Evolutionary conservation across 2,329 filamentous ascomycete genomes (phyloP).

Genomic region (Scedosporium boydii): DNA sequence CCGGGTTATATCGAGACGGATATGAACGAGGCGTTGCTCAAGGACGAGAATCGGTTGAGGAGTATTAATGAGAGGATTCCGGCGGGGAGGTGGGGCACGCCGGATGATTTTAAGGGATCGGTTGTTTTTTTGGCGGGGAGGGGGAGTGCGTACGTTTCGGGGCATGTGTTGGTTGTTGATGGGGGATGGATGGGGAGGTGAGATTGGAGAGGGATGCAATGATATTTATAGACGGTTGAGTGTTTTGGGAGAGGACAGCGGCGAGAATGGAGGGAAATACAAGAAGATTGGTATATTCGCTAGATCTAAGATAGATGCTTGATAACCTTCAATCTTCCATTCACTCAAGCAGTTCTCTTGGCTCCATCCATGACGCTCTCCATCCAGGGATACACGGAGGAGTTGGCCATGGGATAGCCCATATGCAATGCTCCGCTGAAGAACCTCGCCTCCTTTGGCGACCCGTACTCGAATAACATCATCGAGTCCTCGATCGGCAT

Average conservation of each 20-base stretch:
- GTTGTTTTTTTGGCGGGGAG: conserved; percentile 67
- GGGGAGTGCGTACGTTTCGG: conserved; percentile 73
- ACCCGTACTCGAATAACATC: conserved; percentile 54
- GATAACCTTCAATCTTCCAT: background rate
- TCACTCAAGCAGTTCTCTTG: background rate
- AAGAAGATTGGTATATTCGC: background rate
- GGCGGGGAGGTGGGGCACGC: conserved; percentile 70
- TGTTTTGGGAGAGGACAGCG: background rate
- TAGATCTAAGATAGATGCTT: background rate
- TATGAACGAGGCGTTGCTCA: conserved; percentile 79
- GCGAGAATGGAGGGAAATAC: background rate
- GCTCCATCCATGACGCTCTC: conserved; percentile 36
- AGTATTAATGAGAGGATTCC: conserved; percentile 76
- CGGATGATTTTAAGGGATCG: conserved; percentile 82
- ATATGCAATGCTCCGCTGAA: conserved; percentile 54
- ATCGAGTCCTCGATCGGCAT: conserved; percentile 62
- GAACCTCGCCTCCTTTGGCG: conserved; percentile 54
- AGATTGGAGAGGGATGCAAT: background rate
- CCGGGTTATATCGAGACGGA: conserved; percentile 90
- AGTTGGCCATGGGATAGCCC: conserved; percentile 55
- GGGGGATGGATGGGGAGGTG: conserved; percentile 65
- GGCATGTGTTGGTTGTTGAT: conserved; percentile 75
- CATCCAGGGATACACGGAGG: conserved; percentile 51
- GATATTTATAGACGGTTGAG: background rate
- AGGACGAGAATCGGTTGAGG: conserved; percentile 57